Conservation (phyloP, 768 basidiomycete genomes). For the Mycena amicta region DNA sequence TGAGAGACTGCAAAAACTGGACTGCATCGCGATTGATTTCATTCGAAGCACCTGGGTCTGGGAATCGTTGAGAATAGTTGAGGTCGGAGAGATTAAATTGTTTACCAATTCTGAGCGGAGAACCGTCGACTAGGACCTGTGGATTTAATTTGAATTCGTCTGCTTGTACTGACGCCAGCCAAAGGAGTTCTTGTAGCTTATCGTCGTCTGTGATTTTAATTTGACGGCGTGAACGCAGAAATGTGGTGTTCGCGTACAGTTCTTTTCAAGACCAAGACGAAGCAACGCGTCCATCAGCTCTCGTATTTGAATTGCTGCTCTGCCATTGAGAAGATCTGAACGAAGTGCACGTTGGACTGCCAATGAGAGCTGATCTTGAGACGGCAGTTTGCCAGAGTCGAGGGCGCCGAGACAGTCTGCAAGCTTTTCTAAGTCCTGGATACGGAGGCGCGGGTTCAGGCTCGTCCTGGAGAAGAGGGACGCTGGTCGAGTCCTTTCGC, state of each 20-base stretch:
- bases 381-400: slow-evolving; percentile 42
- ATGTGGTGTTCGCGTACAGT: too few relatives aligned
- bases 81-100: slow-evolving; percentile 1
- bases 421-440: slow-evolving; percentile 35
- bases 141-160: slow-evolving; percentile 22
- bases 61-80: not conserved
- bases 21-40: slow-evolving; percentile 33
- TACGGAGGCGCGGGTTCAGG: too few relatives aligned
- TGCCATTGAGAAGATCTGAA: slow-evolving; percentile 30
- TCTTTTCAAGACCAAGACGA: slow-evolving; percentile 41
- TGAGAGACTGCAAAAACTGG: slow-evolving; percentile 31
- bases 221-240: too few relatives aligned
- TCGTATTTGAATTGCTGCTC: slow-evolving; percentile 25
- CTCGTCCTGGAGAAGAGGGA: slow-evolving; percentile 26
- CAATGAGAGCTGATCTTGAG: slow-evolving; percentile 36
- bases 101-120: slow-evolving; percentile 17
- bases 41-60: slow-evolving; percentile 18
- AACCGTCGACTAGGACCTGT: slow-evolving; percentile 21
- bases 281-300: slow-evolving; percentile 35
- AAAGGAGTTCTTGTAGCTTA: slow-evolving; percentile 40
- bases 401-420: slow-evolving; percentile 38
- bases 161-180: slow-evolving; percentile 26
- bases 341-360: slow-evolving; percentile 29
- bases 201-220: slow-evolving; percentile 39
- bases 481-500: slow-evolving; percentile 18